Conservation (phyloP, 2,329 filamentous ascomycete genomes). For the Fusarium caatingaense region DNA sequence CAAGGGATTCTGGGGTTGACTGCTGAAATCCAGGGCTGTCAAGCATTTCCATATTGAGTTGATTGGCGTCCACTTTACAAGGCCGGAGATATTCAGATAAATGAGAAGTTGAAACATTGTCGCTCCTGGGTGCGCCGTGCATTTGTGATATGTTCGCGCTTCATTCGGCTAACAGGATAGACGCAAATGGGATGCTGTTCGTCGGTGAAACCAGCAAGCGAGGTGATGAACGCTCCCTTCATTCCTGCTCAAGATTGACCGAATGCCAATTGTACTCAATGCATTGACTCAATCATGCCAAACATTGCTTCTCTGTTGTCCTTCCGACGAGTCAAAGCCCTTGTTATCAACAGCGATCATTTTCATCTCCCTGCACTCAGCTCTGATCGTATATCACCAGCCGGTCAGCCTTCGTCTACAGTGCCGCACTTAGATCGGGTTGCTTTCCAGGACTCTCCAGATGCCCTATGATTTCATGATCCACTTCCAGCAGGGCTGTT, state of each 20-base stretch:
- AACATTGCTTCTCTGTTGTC: constrained; percentile 4
- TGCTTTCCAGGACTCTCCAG: constrained; percentile 36
- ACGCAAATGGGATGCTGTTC: constrained; percentile 6
- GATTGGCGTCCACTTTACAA: neutral
- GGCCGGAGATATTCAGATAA: constrained; percentile 19
- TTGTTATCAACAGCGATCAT: constrained; percentile 11
- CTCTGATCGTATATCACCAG: constrained; percentile 24
- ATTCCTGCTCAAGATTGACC: constrained; percentile 21
- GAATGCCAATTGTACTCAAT: neutral
- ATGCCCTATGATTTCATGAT: constrained; percentile 48
- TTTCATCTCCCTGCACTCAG: constrained; percentile 26
- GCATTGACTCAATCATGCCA: constrained; percentile 11
- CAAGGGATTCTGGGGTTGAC: constrained; percentile 22
- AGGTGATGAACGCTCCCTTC: constrained; percentile 25
- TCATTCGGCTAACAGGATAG: constrained; percentile 3
- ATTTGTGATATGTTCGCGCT: constrained; percentile 16
- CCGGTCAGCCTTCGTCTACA: constrained; percentile 3
- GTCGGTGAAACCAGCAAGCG: constrained; percentile 20
- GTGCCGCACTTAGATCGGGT: constrained; percentile 39
- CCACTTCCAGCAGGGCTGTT: constrained; percentile 43
- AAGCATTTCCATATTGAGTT: constrained; percentile 4
- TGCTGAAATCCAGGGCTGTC: constrained; percentile 7
- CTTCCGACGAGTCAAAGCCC: constrained; percentile 7
- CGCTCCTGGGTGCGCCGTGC: constrained; percentile 17
- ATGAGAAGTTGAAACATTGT: constrained; percentile 34